phyloP scores from a whole-genome alignment of 495 filamentous ascomycete species.

The Daldinia caldariorum region DNA sequence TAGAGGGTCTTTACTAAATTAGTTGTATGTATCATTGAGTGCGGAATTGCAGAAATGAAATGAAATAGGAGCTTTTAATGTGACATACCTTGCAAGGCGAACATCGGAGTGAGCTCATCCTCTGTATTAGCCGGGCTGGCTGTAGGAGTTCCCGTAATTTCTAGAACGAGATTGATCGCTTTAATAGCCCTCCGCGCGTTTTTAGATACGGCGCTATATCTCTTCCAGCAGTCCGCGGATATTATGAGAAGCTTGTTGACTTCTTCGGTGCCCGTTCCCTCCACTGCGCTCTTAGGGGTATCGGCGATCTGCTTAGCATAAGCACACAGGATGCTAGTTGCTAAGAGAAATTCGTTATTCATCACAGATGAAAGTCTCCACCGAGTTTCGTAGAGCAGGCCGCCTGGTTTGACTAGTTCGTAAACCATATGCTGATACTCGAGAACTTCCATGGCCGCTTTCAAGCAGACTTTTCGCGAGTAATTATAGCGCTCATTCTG shows the following conservation, averaged over 20 bases:
- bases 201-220: conserved; percentile 30
- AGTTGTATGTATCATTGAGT: background rate
- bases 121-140: conserved; percentile 16
- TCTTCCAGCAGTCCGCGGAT: conserved; percentile 37
- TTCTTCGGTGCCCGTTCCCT: conserved; percentile 20
- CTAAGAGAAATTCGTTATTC: conserved; percentile 52
- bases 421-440: conserved; percentile 50
- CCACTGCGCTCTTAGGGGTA: conserved; percentile 17
- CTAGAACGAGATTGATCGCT: conserved; percentile 32
- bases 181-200: conserved; percentile 37
- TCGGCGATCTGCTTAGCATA: conserved; percentile 42
- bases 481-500: conserved; percentile 41
- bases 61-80: background rate
- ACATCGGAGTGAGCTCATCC: conserved; percentile 22
- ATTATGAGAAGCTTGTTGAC: conserved; percentile 30
- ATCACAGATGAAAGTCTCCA: conserved; percentile 51
- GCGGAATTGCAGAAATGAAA: too few relatives aligned
- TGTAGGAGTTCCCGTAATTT: conserved; percentile 14
- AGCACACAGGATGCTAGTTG: conserved; percentile 52
- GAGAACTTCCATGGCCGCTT: conserved; percentile 48
- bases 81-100: conserved; percentile 37
- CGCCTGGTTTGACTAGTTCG: conserved; percentile 48
- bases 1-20: conserved; percentile 29
- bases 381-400: conserved; percentile 46
- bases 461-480: conserved; percentile 46